Conservation (phyloP, 805 yeast genomes). For the Pachysolen tannophilus region DNA sequence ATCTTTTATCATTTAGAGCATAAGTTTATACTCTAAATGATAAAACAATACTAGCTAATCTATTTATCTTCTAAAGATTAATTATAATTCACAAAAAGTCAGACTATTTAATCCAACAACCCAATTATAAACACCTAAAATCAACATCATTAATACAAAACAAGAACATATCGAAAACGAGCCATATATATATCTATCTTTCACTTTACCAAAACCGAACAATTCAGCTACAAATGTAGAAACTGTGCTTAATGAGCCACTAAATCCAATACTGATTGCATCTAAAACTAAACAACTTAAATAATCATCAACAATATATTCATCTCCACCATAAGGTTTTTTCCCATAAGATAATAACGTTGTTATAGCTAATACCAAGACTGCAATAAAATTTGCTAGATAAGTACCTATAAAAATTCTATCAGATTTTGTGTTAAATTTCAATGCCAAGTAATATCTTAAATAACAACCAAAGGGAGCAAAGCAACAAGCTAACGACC, state of each 20-base stretch:
- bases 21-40: too few relatives aligned
- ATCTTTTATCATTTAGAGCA: neutral
- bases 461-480: constrained; percentile 64
- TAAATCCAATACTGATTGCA: constrained; percentile 57
- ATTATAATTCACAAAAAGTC: too few relatives aligned
- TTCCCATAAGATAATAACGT: constrained; percentile 38
- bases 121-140: constrained; percentile 73
- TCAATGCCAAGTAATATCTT: constrained; percentile 47
- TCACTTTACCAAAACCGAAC: constrained; percentile 21
- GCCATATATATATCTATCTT: constrained; percentile 8
- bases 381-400: constrained; percentile 32
- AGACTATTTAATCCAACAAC: too few relatives aligned
- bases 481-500: constrained; percentile 63
- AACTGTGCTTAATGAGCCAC: constrained; percentile 67
- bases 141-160: constrained; percentile 21
- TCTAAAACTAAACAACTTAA: constrained; percentile 41
- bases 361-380: constrained; percentile 34
- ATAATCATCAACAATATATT: constrained; percentile 23
- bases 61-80: too few relatives aligned
- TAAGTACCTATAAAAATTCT: constrained; percentile 47
- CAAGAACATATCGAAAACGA: constrained; percentile 1
- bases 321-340: constrained; percentile 13
- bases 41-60: too few relatives aligned
- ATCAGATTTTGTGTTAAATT: constrained; percentile 32
- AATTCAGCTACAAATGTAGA: constrained; percentile 75